Evolutionary conservation across 2,329 filamentous ascomycete species (phyloP), one percentile per base, ranked within the genome.

Genomic region (Beauveria rudraprayagi): DNA sequence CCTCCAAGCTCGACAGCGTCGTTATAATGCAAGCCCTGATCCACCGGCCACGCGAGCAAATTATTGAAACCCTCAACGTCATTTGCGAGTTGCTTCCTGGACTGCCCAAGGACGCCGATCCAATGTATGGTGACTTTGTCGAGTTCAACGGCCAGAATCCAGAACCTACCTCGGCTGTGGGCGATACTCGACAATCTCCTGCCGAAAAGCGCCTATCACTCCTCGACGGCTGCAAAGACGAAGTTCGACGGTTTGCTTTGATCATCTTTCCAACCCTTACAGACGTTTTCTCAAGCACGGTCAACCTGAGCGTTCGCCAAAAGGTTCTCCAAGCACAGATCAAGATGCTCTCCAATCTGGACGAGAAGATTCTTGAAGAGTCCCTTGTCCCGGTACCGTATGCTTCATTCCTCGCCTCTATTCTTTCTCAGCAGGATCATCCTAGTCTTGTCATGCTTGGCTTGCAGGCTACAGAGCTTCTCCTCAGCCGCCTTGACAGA

Each of bases 11-110:
- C 65, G 93, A 97, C 74, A 96, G 92, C 70, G 93, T 97, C 60
- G 85, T 99, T 51, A 94, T 99, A 69, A 99, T 99, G 95, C 94
- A 99, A 76, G 92, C 95, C 43, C 81, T 99, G 65, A 96, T 99
- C 57, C 94, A 97, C 70, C 87, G 93, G 46, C 94, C 94, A 7
- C 87, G 92, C 61, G 95, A 99, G 67, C 94, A 99, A 74, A 90
- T 99, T 19, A 94, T 93, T 67, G 94, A 99, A 77, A 97, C 95
- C 1, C 82, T 99, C 65, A 97, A 97, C 71, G 92, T 99, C 65
- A 92, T 99, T 65, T 97, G 94, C 77, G 94, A 99, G 76, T 80
- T 99, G 34, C 81, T 99, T 41, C 92, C 93, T 1, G 87, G 84
- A 55, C 79, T 93, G 17, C 86, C 88, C 14, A 81, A 80, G 59